Conservation (phyloP, 495 filamentous ascomycete species). For the Hypoxylon cercidicola region DNA sequence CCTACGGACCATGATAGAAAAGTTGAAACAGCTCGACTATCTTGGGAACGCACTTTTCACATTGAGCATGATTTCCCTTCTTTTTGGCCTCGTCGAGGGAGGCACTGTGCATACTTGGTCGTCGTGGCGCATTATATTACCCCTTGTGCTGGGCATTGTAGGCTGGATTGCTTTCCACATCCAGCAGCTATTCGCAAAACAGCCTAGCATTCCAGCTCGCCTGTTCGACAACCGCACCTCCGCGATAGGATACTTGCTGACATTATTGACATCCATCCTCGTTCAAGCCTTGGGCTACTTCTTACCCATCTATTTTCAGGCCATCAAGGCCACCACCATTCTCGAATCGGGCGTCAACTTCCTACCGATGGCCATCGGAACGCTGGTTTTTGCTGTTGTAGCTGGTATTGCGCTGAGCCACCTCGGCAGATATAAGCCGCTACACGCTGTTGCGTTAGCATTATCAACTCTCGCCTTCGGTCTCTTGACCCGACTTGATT, state of each 20-base stretch:
- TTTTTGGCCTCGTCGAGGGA: neutral
- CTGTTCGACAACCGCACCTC: too few relatives aligned
- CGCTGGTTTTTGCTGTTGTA: conserved; percentile 27
- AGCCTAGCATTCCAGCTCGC: too few relatives aligned
- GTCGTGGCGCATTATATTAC: neutral
- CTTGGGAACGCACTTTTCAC: neutral
- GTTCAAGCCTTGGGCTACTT: too few relatives aligned
- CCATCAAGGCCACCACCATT: too few relatives aligned
- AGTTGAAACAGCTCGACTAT: too few relatives aligned
- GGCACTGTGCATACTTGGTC: neutral
- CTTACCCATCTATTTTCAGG: too few relatives aligned
- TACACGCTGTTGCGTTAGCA: conserved; percentile 48
- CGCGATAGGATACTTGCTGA: too few relatives aligned
- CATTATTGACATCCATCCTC: too few relatives aligned
- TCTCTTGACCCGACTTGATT: conserved; percentile 47
- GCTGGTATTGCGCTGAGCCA: conserved; percentile 47
- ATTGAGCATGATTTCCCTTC: neutral
- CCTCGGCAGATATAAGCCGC: conserved; percentile 50
- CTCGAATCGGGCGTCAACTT: conserved; percentile 22
- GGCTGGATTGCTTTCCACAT: neutral
- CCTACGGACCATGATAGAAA: too few relatives aligned
- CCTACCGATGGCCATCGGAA: conserved; percentile 13
- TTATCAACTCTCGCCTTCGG: conserved; percentile 51
- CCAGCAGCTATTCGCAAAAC: too few relatives aligned
- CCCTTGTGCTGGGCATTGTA: neutral